These are phyloP conservation scores for Adiantum capillusveneris DNA, from an alignment of 75 land plant species.

Conservation along the genomic window DNA sequence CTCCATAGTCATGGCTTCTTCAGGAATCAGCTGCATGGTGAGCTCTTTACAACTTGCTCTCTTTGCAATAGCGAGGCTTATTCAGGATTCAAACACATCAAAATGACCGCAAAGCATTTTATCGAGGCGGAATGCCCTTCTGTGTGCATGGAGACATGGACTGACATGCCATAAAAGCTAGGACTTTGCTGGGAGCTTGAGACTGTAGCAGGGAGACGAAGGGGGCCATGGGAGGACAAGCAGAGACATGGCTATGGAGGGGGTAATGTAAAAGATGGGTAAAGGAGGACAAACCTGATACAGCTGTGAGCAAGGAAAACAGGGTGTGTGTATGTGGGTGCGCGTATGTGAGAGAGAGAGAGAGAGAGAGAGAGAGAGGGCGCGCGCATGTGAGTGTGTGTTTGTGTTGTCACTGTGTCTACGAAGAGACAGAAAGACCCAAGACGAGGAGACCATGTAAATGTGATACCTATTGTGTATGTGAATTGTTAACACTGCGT, in stretches of 20 bases:
- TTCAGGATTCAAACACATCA: neutral
- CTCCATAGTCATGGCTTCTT: no score
- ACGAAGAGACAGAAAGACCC: no score
- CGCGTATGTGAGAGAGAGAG: neutral
- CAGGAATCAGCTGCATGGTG: conserved; percentile 2
- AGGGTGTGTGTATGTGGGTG: neutral
- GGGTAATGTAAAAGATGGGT: neutral
- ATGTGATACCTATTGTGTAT: no score
- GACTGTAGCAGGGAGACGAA: neutral
- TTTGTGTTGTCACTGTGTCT: no score
- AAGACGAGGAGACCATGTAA: no score
- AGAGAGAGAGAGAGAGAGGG: neutral
- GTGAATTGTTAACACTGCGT: no score
- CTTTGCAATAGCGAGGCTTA: neutral
- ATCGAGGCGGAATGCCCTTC: neutral
- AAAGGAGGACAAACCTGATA: no score
- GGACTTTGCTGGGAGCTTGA: neutral
- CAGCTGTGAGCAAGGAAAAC: neutral
- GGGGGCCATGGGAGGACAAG: neutral
- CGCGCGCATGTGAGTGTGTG: neutral
- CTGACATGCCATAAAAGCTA: neutral
- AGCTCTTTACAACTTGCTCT: neutral
- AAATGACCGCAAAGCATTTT: neutral
- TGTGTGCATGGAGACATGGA: neutral
- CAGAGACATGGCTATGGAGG: neutral